phyloP scores from a whole-genome alignment of 192 early-diverging fungal genomes.

The Coemansia sp. region DNA sequence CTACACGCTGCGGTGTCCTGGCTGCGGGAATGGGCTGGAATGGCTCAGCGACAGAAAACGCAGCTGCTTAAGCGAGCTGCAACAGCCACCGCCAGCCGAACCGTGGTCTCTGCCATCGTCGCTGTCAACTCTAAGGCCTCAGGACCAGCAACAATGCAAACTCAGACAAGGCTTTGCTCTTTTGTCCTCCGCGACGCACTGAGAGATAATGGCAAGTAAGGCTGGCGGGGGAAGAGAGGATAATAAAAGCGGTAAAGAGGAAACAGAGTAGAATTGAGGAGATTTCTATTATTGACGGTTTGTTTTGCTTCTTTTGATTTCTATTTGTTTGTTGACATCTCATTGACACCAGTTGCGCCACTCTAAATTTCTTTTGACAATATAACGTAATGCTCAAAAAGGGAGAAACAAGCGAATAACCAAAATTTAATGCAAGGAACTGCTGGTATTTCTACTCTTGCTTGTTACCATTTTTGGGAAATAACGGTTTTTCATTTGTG shows the following conservation, averaged over 20 bases:
- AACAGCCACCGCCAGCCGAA: neutral
- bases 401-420: neutral
- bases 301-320: too few relatives aligned
- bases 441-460: neutral
- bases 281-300: too few relatives aligned
- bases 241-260: too few relatives aligned
- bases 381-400: neutral
- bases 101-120: conserved; percentile 6
- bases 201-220: neutral
- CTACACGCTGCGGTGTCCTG: conserved; percentile 27
- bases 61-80: neutral
- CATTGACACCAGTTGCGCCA: neutral
- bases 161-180: neutral
- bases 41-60: neutral
- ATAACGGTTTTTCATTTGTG: neutral
- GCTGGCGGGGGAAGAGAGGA: too few relatives aligned
- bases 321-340: too few relatives aligned
- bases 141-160: neutral
- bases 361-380: neutral
- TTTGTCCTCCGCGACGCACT: neutral
- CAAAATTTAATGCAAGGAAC: neutral
- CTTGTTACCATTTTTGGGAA: neutral
- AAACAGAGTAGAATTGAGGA: too few relatives aligned
- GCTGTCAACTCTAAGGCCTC: neutral
- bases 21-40: conserved; percentile 17